Base-by-base conservation (phyloP, 2,329 filamentous ascomycete species). In the Sarocladiaceae sp. region DNA sequence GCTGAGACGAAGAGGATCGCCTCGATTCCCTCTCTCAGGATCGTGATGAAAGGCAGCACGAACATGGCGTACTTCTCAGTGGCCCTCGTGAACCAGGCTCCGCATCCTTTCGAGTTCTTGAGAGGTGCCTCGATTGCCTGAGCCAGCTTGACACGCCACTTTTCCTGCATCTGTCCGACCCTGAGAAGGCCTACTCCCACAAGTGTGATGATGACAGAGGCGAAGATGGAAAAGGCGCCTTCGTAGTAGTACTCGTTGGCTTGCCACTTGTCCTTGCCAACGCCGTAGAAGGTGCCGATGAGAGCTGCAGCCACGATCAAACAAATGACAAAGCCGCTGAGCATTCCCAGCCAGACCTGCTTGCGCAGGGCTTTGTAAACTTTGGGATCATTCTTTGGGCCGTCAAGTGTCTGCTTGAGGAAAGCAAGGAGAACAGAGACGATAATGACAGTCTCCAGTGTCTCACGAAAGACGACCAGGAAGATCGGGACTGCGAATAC, bases 381-480 rank as follows among this genome's bases (percentile, higher is more conserved):
- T 1, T 59, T 61, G 1, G 65, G 68, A 69, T 89, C 83, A 54
- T 74, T 67, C 42, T 80, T 73, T 3, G 82, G 78, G 1, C 80
- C 80, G 53, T 69, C 71, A 42, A 91, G 76, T 2, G 84, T 86
- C 65, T 90, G 86, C 66, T 90, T 90, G 53, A 91, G 71, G 64
- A 90, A 91, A 31, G 90, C 83, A 36, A 96, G 79, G 29, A 96
- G 75, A n/a, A 96, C 87, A 0, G 90, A 93, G 56, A 95, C 83
- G 60, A 96, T 88, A 63, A 96, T 90, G 62, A 81, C 85, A 1
- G 87, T 88, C 74, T 96, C 90, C 46, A 96, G 74, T 37, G 84
- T 83, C 72, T 96, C 91, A 64, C 91, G 84, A 66, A 96, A 94
- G 71, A 89, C 85, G 66, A 96, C 88, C 73, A 96, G 92, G 74